Conservation (phyloP, 768 basidiomycete species). For the Imleria badia region DNA sequence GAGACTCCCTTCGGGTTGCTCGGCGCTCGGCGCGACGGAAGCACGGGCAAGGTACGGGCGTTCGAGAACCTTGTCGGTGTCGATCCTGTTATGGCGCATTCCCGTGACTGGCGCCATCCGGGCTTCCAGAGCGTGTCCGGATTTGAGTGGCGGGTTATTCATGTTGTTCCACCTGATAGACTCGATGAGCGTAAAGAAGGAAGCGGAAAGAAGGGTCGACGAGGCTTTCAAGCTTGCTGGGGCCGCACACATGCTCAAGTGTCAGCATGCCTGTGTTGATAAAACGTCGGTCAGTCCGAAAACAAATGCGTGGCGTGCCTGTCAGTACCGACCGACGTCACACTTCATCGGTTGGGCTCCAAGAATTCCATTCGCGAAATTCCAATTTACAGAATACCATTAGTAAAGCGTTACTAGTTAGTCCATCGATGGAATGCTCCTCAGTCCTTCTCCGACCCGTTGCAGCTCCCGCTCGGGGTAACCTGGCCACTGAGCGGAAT, state of each 20-base stretch:
- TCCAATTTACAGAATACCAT: constrained; percentile 18
- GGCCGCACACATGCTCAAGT: constrained; percentile 15
- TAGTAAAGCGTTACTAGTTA: constrained; percentile 3
- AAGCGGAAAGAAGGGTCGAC: constrained; percentile 13
- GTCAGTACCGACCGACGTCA: constrained; percentile 1
- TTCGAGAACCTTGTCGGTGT: constrained; percentile 28
- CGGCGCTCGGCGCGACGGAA: constrained; percentile 26
- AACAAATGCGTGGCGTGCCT: constrained; percentile 9
- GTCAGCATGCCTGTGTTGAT: constrained; percentile 9
- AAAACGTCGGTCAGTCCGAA: constrained; percentile 7
- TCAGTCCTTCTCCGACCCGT: constrained; percentile 19
- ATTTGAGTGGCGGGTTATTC: constrained; percentile 17
- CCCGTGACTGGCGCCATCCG: constrained; percentile 22
- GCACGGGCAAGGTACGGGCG: constrained; percentile 32
- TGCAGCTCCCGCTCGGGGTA: constrained; percentile 10
- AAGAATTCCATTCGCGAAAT: constrained; percentile 1
- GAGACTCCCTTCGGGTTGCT: constrained; percentile 21
- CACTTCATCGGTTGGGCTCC: background rate
- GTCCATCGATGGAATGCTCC: constrained; percentile 1
- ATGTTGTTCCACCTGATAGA: constrained; percentile 21
- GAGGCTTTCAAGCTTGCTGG: constrained; percentile 9
- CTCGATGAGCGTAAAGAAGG: constrained; percentile 20
- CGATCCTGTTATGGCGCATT: constrained; percentile 18
- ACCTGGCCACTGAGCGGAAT: constrained; percentile 17
- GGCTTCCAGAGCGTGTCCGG: constrained; percentile 18